Percentiles rank a stretch among this genome's conserved stretches.
Conservation (phyloP, 2,329 filamentous ascomycete species). For the Pestalotiopsis sp. region DNA sequence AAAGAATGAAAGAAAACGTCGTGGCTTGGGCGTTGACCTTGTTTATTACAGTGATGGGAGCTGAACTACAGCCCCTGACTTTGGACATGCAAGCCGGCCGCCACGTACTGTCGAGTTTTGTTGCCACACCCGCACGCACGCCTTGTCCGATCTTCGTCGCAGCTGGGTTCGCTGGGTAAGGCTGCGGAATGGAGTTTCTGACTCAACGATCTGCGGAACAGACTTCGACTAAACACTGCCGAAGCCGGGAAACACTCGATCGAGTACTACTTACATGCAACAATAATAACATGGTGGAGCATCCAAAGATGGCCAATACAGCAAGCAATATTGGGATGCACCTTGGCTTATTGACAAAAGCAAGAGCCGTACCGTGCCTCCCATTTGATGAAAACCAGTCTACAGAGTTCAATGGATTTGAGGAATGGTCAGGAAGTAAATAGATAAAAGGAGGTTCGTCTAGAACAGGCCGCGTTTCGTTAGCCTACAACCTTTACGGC, state of each 20-base stretch:
- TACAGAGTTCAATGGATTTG: background rate
- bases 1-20: background rate
- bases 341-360: background rate
- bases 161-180: slow-evolving; percentile 2
- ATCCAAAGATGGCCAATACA: background rate
- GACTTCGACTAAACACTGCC: background rate
- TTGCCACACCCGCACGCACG: background rate
- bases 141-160: slow-evolving; percentile 3
- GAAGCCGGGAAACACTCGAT: background rate
- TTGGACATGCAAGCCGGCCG: background rate
- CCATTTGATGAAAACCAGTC: background rate
- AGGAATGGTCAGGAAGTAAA: background rate
- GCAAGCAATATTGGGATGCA: background rate
- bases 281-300: background rate
- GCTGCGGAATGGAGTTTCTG: background rate
- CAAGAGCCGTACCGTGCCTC: background rate
- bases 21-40: background rate
- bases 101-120: background rate
- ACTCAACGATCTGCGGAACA: background rate
- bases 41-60: background rate
- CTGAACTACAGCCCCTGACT: slow-evolving; percentile 1
- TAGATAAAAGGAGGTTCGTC: background rate
- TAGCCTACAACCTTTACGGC: slow-evolving; percentile 5
- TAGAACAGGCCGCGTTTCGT: slow-evolving; percentile 3
- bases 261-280: background rate